These are phyloP conservation scores for Coemansia furcata DNA, from an alignment of 192 early-diverging fungal species.

Conservation along the genomic window DNA sequence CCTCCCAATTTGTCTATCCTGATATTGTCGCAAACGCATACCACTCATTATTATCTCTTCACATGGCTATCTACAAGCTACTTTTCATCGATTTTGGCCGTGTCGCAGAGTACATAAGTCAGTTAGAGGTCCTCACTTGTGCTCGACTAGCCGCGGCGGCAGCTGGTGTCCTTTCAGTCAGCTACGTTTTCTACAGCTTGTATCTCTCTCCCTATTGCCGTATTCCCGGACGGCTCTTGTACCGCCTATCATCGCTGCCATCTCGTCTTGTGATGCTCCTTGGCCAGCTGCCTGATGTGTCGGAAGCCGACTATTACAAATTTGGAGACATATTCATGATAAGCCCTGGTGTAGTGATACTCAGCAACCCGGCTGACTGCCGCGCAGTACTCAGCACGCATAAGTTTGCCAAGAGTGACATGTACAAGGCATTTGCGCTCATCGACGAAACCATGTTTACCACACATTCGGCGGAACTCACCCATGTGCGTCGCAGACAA, in stretches of 20 bases:
- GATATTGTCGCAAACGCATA: not conserved
- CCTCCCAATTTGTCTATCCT: not conserved
- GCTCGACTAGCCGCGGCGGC: not conserved
- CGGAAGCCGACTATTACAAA: conserved; percentile 14
- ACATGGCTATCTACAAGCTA: not conserved
- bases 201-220: conserved; percentile 19
- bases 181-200: conserved; percentile 13
- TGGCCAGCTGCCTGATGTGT: conserved; percentile 12
- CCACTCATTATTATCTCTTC: not conserved
- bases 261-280: not conserved
- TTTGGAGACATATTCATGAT: conserved; percentile 1
- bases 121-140: not conserved
- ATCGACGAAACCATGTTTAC: conserved; percentile 29
- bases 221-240: conserved; percentile 11
- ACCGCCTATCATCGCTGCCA: conserved; percentile 4
- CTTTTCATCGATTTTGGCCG: not conserved
- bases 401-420: too few relatives aligned
- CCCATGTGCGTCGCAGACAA: conserved; percentile 16
- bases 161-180: not conserved
- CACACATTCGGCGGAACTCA: conserved; percentile 22
- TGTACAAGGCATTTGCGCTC: not conserved
- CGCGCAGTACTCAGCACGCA: too few relatives aligned
- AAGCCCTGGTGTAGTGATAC: too few relatives aligned
- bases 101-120: not conserved
- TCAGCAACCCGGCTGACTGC: too few relatives aligned